These are phyloP conservation scores for Mortierella polycephala DNA, from an alignment of 371 early-diverging fungal species.

Conservation along the genomic window DNA sequence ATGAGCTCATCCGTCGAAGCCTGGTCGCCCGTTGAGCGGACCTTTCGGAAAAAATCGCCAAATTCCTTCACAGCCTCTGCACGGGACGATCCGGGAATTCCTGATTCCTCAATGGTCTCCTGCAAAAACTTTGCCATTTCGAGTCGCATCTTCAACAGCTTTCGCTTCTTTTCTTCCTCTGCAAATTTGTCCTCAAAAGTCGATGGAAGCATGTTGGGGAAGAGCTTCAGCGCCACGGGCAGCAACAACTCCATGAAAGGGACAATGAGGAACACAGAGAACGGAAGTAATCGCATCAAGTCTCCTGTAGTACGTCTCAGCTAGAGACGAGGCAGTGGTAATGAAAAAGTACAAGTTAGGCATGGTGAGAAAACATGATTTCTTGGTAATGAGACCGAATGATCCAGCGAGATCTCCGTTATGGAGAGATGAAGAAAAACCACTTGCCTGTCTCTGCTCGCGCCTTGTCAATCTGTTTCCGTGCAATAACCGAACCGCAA, in stretches of 20 bases:
- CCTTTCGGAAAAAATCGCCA: conserved; percentile 83
- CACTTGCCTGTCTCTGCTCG: conserved; percentile 86
- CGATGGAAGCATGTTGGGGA: conserved; percentile 97
- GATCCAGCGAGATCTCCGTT: too few species aligned
- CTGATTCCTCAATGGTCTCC: conserved; percentile 93
- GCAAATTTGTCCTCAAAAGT: conserved; percentile 93
- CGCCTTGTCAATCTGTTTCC: conserved; percentile 88
- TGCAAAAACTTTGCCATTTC: conserved; percentile 95
- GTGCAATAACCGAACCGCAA: conserved; percentile 78
- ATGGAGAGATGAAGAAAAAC: not conserved
- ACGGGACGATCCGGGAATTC: conserved; percentile 64
- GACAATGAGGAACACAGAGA: conserved; percentile 90
- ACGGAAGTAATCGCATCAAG: conserved; percentile 90
- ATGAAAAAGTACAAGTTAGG: too few species aligned
- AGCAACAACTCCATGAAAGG: conserved; percentile 95
- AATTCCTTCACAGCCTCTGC: conserved; percentile 81
- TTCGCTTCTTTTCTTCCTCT: conserved; percentile 92
- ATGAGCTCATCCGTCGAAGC: conserved; percentile 88
- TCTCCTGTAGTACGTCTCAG: conserved; percentile 89
- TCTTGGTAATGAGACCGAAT: not conserved
- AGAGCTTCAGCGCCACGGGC: conserved; percentile 92
- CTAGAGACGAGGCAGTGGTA: conserved; percentile 42
- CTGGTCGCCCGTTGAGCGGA: conserved; percentile 87
- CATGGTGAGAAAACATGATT: not conserved
- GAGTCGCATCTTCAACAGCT: conserved; percentile 88